Conservation (phyloP, 2,329 filamentous ascomycete species). For the Ophiostoma quercus region DNA sequence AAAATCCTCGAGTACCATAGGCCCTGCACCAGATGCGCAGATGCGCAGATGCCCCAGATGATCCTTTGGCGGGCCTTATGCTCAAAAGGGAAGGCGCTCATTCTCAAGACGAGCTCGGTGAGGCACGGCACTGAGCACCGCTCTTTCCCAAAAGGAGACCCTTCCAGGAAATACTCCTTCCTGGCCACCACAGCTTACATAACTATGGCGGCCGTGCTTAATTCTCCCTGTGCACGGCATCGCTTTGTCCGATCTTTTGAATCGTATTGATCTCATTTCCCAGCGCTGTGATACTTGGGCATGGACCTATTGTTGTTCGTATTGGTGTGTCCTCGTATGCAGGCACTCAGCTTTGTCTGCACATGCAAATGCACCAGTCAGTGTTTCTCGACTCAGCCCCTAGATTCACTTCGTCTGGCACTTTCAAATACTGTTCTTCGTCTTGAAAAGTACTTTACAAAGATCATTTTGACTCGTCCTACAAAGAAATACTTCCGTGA, state of each 20-base stretch:
- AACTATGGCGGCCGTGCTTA: neutral
- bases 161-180: neutral
- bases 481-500: neutral
- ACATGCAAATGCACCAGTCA: neutral
- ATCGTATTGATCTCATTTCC: neutral
- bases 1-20: neutral
- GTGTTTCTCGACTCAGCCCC: neutral
- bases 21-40: neutral
- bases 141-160: neutral
- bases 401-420: neutral
- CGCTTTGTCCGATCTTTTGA: neutral
- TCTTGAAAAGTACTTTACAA: too few relatives aligned
- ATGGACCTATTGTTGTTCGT: neutral
- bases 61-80: neutral
- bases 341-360: neutral
- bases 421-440: neutral
- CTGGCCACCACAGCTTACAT: neutral
- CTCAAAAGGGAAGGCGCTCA: conserved; percentile 8
- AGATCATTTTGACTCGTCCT: neutral
- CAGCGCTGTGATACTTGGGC: neutral
- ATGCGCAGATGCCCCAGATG: neutral
- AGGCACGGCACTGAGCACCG: neutral
- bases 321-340: neutral
- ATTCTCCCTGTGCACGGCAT: neutral
- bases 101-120: neutral